phyloP scores from a whole-genome alignment of 495 filamentous ascomycete genomes.

The Trichoderma asperelloides region DNA sequence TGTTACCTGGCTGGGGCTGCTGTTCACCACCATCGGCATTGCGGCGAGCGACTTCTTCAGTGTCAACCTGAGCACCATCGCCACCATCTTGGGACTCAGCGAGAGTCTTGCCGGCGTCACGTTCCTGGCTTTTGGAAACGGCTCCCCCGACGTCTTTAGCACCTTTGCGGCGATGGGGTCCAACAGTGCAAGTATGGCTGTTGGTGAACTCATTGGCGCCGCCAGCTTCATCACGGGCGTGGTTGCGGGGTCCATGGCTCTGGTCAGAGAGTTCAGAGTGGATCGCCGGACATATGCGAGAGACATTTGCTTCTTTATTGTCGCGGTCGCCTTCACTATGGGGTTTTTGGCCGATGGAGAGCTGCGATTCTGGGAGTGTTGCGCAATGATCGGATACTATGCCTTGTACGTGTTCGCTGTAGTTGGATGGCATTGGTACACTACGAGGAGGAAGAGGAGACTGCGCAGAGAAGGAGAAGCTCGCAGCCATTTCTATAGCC shows the following conservation, averaged over 20 bases:
- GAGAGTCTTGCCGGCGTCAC: conserved; percentile 96
- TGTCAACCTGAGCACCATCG: conserved; percentile 88
- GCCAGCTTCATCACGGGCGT: conserved; percentile 95
- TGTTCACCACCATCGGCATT: conserved; percentile 97
- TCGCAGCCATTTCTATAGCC: conserved; percentile 61
- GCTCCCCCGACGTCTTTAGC: conserved; percentile 97
- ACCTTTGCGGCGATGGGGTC: conserved; percentile 98
- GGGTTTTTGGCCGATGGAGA: conserved; percentile 76
- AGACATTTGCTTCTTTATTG: conserved; percentile 89
- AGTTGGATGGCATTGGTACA: conserved; percentile 86
- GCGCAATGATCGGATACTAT: conserved; percentile 86
- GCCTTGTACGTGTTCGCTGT: conserved; percentile 84
- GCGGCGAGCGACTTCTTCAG: conserved; percentile 98
- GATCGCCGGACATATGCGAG: conserved; percentile 80
- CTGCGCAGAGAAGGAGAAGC: conserved; percentile 59
- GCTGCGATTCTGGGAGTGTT: conserved; percentile 81
- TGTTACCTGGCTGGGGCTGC: conserved; percentile 72
- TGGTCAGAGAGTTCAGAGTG: conserved; percentile 88
- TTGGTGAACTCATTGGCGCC: conserved; percentile 92
- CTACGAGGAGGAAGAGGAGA: conserved; percentile 48
- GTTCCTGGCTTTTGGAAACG: conserved; percentile 95
- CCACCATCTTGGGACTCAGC: conserved; percentile 79
- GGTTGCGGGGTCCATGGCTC: conserved; percentile 95
- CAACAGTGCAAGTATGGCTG: conserved; percentile 87
- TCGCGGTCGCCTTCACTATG: conserved; percentile 82